Percentiles rank a stretch among this genome's conserved stretches.
These are phyloP conservation scores for Fusarium xyrophilum DNA, from an alignment of 2,329 filamentous ascomycete genomes.

Conservation along the genomic window DNA sequence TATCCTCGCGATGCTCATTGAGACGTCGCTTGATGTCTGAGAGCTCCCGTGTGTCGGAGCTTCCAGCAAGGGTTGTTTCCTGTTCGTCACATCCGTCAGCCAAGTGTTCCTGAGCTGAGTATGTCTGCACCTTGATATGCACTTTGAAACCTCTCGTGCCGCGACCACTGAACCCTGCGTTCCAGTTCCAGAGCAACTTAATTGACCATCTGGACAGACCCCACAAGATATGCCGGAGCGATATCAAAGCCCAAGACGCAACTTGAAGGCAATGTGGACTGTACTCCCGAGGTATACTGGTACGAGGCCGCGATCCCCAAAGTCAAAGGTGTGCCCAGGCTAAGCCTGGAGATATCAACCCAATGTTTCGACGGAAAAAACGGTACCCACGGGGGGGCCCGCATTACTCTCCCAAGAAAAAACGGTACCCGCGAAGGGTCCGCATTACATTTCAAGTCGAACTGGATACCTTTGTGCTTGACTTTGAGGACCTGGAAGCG, in stretches of 20 bases:
- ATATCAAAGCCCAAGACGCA: constrained; percentile 3
- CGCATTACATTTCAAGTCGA: no score
- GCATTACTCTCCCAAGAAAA: no score
- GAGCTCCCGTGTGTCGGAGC: no score
- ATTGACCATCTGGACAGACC: constrained; percentile 17
- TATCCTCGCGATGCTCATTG: no score
- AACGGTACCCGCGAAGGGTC: no score
- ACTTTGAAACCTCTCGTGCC: constrained; percentile 5
- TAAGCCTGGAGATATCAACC: constrained; percentile 8
- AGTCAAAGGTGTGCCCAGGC: constrained; percentile 3
- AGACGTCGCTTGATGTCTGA: no score
- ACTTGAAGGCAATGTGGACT: neutral
- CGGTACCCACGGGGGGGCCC: no score
- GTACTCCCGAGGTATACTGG: constrained; percentile 8
- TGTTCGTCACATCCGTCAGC: constrained; percentile 24
- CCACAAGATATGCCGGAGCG: neutral
- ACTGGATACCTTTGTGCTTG: neutral
- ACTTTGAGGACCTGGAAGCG: constrained; percentile 4
- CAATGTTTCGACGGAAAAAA: neutral
- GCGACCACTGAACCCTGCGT: constrained; percentile 16
- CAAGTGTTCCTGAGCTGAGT: constrained; percentile 27
- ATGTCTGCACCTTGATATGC: constrained; percentile 31
- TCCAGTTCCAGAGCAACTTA: constrained; percentile 22
- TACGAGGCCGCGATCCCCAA: constrained; percentile 5
- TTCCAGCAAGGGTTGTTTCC: no score